These are phyloP conservation scores for Kluyveromyces sp. DNA, from an alignment of 1,139 yeast species.

Conservation along the genomic window DNA sequence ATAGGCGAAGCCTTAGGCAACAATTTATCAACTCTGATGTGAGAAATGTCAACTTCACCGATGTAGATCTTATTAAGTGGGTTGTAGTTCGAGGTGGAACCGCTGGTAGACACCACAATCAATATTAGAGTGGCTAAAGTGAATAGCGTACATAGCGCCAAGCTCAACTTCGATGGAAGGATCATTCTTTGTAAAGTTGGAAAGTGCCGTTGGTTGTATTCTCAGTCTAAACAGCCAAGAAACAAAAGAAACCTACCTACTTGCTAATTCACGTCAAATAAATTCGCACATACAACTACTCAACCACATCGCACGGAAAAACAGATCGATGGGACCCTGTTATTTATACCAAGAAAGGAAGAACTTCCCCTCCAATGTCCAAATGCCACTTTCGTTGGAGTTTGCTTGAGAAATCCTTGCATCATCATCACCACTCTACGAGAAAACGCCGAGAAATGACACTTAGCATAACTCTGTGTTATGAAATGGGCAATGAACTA, in stretches of 20 bases:
- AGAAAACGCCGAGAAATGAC: no score
- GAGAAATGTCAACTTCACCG: constrained; percentile 28
- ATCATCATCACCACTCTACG: no score
- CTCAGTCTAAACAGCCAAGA: background rate
- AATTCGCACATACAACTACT: no score
- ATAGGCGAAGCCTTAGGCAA: constrained; percentile 25
- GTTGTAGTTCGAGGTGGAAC: constrained; percentile 24
- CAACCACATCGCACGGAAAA: background rate
- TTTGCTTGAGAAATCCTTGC: no score
- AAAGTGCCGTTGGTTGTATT: background rate
- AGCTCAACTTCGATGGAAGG: constrained; percentile 6
- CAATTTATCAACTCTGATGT: constrained; percentile 29
- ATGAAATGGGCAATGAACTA: no score
- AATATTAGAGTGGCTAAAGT: constrained; percentile 20
- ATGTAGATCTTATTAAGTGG: constrained; percentile 26
- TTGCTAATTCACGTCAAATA: no score
- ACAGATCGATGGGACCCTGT: background rate
- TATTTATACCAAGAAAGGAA: background rate
- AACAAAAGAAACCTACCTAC: background rate
- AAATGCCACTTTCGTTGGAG: no score
- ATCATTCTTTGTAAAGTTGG: background rate
- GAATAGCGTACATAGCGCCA: constrained; percentile 16
- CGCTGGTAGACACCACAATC: constrained; percentile 24
- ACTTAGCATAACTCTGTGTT: no score
- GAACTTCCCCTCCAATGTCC: no score